Percentiles rank a stretch among this genome's conserved stretches.
Conservation (phyloP, 192 early-diverging fungal species). For the Linnemannia schmuckeri region DNA sequence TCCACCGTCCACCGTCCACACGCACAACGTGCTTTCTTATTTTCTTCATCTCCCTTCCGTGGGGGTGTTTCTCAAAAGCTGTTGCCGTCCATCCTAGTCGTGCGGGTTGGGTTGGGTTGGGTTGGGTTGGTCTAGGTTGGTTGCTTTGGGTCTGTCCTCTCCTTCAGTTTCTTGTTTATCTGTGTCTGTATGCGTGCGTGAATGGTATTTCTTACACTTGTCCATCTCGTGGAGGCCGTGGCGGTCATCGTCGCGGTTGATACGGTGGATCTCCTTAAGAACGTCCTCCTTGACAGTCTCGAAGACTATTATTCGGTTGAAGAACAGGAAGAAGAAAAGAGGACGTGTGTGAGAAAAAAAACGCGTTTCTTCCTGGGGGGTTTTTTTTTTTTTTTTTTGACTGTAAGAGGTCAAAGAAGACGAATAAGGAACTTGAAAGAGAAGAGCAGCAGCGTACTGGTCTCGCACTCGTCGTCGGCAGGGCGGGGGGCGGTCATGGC, state of each 20-base stretch:
- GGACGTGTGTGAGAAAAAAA: constrained; percentile 10
- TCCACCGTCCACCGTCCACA: too few species aligned
- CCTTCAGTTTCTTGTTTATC: not conserved
- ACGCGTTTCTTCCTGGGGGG: too few species aligned
- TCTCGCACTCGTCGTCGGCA: constrained; percentile 57
- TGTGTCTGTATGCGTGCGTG: not conserved
- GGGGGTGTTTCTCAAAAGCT: not conserved
- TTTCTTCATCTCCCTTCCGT: not conserved
- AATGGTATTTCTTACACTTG: constrained; percentile 36
- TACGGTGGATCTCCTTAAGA: constrained; percentile 56
- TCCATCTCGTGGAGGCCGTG: constrained; percentile 66
- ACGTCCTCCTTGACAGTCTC: constrained; percentile 54
- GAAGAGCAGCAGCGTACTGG: constrained; percentile 16
- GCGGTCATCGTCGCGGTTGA: constrained; percentile 40
- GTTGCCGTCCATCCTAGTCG: not conserved
- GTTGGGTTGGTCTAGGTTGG: not conserved
- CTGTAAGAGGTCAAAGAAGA: not conserved
- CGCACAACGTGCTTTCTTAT: not conserved
- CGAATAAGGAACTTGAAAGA: not conserved
- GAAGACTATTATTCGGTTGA: constrained; percentile 53
- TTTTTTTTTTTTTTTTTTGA: not conserved
- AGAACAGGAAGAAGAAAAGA: not conserved
- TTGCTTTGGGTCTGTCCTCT: not conserved
- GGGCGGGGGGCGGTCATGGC: constrained; percentile 55
- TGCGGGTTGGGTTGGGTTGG: not conserved